These are phyloP conservation scores for Lactifluus pinguis DNA, from an alignment of 768 basidiomycete genomes.

Conservation along the genomic window DNA sequence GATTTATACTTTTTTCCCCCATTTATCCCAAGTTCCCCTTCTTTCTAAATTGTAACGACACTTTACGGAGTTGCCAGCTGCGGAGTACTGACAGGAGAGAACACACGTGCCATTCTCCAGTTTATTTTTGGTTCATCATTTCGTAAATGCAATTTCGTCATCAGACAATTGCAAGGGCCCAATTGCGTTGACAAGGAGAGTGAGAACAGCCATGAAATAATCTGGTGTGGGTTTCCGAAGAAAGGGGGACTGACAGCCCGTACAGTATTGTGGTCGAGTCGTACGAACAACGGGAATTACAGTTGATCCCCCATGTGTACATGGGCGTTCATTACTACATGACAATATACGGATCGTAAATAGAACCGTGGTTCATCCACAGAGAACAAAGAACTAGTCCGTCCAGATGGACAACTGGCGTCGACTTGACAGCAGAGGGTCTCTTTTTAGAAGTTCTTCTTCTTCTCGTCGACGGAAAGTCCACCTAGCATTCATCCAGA, in stretches of 20 bases:
- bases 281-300: background rate
- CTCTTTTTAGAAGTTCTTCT: slow-evolving; percentile 71
- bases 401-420: background rate
- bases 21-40: too few species aligned
- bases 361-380: slow-evolving; percentile 2
- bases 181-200: too few species aligned
- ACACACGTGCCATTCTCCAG: too few species aligned
- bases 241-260: background rate
- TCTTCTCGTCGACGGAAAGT: slow-evolving; percentile 97
- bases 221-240: background rate
- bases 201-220: background rate
- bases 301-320: background rate
- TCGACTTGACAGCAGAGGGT: background rate
- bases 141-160: too few species aligned
- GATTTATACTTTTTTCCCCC: too few species aligned
- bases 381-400: slow-evolving; percentile 3
- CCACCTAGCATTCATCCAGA: slow-evolving; percentile 47
- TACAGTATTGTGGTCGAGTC: background rate
- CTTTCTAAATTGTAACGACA: too few species aligned
- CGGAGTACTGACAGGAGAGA: too few species aligned
- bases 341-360: slow-evolving; percentile 5
- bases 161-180: too few species aligned
- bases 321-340: slow-evolving; percentile 7
- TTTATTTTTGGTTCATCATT: too few species aligned
- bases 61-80: too few species aligned